Base-by-base conservation (phyloP, 176 grass and related monocot genomes). In the Aegilops tauschii region DNA sequence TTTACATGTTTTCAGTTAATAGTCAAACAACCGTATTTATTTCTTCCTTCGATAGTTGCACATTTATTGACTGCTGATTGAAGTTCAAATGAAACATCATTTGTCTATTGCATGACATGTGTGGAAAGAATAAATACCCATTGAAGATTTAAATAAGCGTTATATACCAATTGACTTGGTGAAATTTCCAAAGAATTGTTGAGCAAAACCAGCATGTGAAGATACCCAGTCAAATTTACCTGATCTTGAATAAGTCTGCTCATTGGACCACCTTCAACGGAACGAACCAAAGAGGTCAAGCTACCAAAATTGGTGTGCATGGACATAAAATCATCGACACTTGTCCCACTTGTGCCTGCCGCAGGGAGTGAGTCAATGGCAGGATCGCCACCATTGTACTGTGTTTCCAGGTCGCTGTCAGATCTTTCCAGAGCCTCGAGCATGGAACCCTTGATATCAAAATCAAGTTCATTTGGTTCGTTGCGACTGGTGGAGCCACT, bases 161-260 rank as follows among this genome's bases (percentile, higher is more conserved):
- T 69, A 50, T 58, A 61, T 88, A 78, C 25, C 54, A 25, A 83
- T 83, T 34, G 18, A 75, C 21, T 79, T 61, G 20, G 37, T 14
- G 39, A 50, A 69, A 35, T 47, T 80, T 61, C 32, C 32, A 76
- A 79, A 47, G 11, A 83, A 69, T 39, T 79, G 31, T 29, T 79
- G 8, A 87, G 44, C 11, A 82, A 31, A n/a, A 88, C 21, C 21
- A 79, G 40, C 23, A 62, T 58, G 74, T 37, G 37, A 11, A 42
- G 54, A 62, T 62, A 88, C 88, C 34, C 29, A 82, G 68, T 36
- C 28, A 67, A 81, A 63, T 69, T 74, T 93, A 99, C 97, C 92
- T 94, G 94, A 85, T 96, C 89, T 85, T 88, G 92, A 77, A 93
- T 94, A 80, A 99, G 89, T 77, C 86, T 89, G 83, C 88, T 86